These are phyloP conservation scores for Elsinoe necatrix DNA, from an alignment of 2,329 filamentous ascomycete species.

Conservation along the genomic window DNA sequence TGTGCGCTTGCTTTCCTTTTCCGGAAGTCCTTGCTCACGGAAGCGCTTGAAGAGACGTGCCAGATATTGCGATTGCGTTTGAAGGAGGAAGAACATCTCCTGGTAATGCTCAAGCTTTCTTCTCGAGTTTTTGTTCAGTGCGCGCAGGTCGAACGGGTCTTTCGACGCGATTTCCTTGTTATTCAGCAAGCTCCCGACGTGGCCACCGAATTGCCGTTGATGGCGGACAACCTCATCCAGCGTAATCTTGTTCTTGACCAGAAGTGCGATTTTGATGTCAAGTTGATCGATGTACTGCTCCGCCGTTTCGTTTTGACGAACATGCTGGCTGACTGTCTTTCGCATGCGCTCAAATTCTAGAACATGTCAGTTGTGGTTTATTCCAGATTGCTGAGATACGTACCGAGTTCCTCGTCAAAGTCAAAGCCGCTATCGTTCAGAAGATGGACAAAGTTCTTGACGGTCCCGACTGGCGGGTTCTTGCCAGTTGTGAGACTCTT, in stretches of 20 bases:
- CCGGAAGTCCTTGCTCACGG: slow-evolving; percentile 72
- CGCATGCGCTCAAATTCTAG: slow-evolving; percentile 82
- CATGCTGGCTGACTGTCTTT: slow-evolving; percentile 94
- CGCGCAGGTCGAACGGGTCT: slow-evolving; percentile 93
- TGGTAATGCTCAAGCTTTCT: slow-evolving; percentile 96
- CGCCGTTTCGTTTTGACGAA: slow-evolving; percentile 90
- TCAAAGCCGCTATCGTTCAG: slow-evolving; percentile 98
- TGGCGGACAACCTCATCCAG: slow-evolving; percentile 95
- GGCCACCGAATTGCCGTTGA: slow-evolving; percentile 90
- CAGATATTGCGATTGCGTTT: slow-evolving; percentile 93
- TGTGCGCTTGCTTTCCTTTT: slow-evolving; percentile 87
- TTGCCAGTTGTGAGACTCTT: slow-evolving; percentile 94
- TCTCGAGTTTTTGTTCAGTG: slow-evolving; percentile 90
- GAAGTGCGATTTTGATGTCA: slow-evolving; percentile 95
- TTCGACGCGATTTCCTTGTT: slow-evolving; percentile 82
- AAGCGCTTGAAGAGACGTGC: slow-evolving; percentile 78
- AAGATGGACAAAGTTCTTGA: slow-evolving; percentile 96
- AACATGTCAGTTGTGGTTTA: slow-evolving; percentile 21
- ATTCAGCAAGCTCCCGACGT: slow-evolving; percentile 73
- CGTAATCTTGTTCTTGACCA: slow-evolving; percentile 99
- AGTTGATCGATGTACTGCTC: slow-evolving; percentile 98
- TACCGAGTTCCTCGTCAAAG: slow-evolving; percentile 85
- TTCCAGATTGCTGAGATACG: slow-evolving; percentile 16
- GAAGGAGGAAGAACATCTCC: slow-evolving; percentile 92
- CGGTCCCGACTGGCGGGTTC: slow-evolving; percentile 90